Conservation (phyloP, 2,329 filamentous ascomycete species). For the Chaetomiaceae sp. region DNA sequence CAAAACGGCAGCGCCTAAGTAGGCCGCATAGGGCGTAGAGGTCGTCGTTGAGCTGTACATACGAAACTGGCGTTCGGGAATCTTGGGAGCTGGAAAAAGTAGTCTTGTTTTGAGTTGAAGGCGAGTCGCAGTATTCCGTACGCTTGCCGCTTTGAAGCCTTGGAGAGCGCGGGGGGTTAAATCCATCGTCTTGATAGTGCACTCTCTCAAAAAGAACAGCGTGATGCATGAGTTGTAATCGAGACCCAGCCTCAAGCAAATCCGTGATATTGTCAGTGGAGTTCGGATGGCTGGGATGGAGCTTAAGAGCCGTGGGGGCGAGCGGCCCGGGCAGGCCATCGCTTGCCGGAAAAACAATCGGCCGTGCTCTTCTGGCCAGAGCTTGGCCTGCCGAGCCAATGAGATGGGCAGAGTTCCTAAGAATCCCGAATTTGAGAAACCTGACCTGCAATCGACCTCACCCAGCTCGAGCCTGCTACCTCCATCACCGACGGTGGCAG, state of each 20-base stretch:
- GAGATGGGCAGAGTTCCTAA: constrained; percentile 27
- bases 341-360: constrained; percentile 24
- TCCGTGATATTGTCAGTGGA: no score
- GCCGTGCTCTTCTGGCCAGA: constrained; percentile 16
- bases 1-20: constrained; percentile 28
- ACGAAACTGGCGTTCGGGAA: neutral
- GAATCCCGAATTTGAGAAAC: constrained; percentile 31
- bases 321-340: no score
- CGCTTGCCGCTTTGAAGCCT: no score
- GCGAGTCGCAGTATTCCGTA: no score
- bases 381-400: constrained; percentile 24
- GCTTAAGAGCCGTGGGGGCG: no score
- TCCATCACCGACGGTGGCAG: constrained; percentile 34
- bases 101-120: neutral
- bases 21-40: neutral
- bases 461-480: constrained; percentile 27
- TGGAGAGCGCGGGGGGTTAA: no score
- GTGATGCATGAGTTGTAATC: no score
- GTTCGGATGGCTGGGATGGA: no score
- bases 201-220: no score
- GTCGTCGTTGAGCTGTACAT: constrained; percentile 1
- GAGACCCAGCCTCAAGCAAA: no score
- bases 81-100: neutral
- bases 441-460: constrained; percentile 25
- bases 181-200: no score